phyloP scores from a whole-genome alignment of 129 eudicot genomes.

The Artemisia tridentata region DNA sequence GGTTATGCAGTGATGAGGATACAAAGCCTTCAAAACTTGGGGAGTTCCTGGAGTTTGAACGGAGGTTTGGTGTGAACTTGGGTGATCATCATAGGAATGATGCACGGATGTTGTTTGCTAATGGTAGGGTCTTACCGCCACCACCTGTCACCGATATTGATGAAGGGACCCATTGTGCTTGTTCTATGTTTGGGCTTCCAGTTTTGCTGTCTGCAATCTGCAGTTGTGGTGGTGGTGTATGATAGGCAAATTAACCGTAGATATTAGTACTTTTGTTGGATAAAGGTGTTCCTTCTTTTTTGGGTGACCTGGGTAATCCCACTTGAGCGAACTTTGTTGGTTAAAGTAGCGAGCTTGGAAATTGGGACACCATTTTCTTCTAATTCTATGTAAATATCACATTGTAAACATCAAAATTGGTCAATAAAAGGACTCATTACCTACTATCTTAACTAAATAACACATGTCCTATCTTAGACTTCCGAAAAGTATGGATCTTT shows the following conservation, averaged over 20 bases:
- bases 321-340: neutral
- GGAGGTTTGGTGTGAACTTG: conserved; percentile 49
- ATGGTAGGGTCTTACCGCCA: conserved; percentile 72
- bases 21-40: conserved; percentile 59
- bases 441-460: neutral
- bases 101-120: conserved; percentile 62
- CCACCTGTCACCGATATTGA: conserved; percentile 33
- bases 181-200: conserved; percentile 45
- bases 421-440: conserved; percentile 7
- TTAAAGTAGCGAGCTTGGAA: conserved; percentile 20
- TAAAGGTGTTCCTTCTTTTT: neutral
- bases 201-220: conserved; percentile 52
- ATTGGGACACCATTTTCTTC: conserved; percentile 6
- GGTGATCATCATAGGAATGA: conserved; percentile 27
- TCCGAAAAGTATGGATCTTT: too few species aligned
- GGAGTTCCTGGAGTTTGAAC: conserved; percentile 71
- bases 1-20: conserved; percentile 55
- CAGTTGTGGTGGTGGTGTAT: conserved; percentile 32
- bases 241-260: neutral
- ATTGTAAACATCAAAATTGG: conserved; percentile 1
- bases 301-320: too few species aligned
- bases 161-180: conserved; percentile 34
- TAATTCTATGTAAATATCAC: conserved; percentile 11
- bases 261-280: neutral
- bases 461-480: too few species aligned